Percentiles rank a stretch among this genome's conserved stretches.
These are phyloP conservation scores for Mycena latifolia DNA, from an alignment of 768 basidiomycete species.

Conservation along the genomic window DNA sequence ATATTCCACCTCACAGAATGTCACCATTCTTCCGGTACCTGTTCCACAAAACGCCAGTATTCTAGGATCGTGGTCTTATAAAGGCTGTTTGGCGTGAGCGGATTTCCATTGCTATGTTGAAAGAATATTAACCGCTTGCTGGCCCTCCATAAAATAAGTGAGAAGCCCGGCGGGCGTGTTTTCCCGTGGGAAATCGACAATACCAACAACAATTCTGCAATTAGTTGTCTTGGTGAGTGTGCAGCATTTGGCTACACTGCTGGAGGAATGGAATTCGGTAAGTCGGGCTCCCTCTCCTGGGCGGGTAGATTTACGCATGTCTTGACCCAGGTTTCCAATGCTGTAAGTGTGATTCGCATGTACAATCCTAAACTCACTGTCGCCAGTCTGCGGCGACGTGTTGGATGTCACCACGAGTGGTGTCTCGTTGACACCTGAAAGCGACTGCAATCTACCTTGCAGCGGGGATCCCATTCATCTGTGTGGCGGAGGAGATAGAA, in stretches of 20 bases:
- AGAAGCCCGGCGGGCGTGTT: slow-evolving; percentile 56
- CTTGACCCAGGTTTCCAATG: slow-evolving; percentile 61
- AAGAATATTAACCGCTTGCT: not conserved
- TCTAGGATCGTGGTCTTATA: slow-evolving; percentile 73
- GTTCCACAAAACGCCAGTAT: slow-evolving; percentile 65
- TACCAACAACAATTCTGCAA: slow-evolving; percentile 72
- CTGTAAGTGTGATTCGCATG: slow-evolving; percentile 58
- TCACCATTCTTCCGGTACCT: slow-evolving; percentile 73
- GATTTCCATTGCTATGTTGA: not conserved
- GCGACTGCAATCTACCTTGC: slow-evolving; percentile 64
- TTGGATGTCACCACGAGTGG: slow-evolving; percentile 57
- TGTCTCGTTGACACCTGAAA: slow-evolving; percentile 42
- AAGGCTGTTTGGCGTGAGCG: slow-evolving; percentile 72
- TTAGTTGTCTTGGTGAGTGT: slow-evolving; percentile 77
- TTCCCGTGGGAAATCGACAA: slow-evolving; percentile 74
- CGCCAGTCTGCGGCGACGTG: slow-evolving; percentile 77
- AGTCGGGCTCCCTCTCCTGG: slow-evolving; percentile 7
- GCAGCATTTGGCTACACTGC: slow-evolving; percentile 78
- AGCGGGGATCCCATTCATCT: slow-evolving; percentile 78
- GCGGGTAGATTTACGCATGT: not conserved
- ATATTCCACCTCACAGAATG: slow-evolving; percentile 61
- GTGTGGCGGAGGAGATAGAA: slow-evolving; percentile 70
- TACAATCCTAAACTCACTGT: not conserved
- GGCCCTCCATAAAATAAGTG: slow-evolving; percentile 50
- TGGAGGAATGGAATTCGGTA: slow-evolving; percentile 65